Base-by-base conservation (phyloP, 306 rosid genomes). In the Begonia masoniana region DNA sequence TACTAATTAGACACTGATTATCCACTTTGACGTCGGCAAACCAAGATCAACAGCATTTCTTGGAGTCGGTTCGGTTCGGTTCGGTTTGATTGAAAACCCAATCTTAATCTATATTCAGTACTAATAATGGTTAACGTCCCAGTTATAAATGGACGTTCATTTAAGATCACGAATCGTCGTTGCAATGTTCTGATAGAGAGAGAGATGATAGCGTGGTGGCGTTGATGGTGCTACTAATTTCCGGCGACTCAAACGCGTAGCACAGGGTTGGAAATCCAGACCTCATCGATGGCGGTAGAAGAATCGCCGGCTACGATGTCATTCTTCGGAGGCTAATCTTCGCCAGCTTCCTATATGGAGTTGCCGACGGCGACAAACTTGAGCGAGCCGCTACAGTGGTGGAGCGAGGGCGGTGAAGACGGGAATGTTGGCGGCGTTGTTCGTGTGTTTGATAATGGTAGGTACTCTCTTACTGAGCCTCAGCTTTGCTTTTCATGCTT, bases 371-470 rank as follows among this genome's bases (percentile, higher is more conserved):
- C 75, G n/a, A 47, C 67, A 52, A 68, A 74, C 68, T 71, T 82
- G 35, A 70, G 61, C 67, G 41, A 76, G 72, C 51, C 88, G 62
- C 47, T 71, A 54, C 67, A 65, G 68, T 69, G 82, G 96, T 50
- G 63, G 73, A 43, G 13, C 19, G 41, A n/a, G 15, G 57, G 42
- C 10, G 21, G 19, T 36, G 57, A 61, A 63, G 66, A 54, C 46
- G 0, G 83, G 56, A 56, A 41, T 86, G 55, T 47, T 78, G 73
- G 68, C 78, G 57, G 94, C 70, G 15, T 83, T 94, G 69, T 65
- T 84, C 66, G 70, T 68, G 5, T 86, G 92, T 54, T 96, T 94
- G 41, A 56, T 81, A 0, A 75, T 86, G 68, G 99, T 96, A 71
- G 96, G 19, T 1, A 17, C 19, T 17, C 76, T 91, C 10, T 59